Evolutionary conservation across 2,329 filamentous ascomycete species (phyloP).

Genomic region (Fusarium caatingaense): DNA sequence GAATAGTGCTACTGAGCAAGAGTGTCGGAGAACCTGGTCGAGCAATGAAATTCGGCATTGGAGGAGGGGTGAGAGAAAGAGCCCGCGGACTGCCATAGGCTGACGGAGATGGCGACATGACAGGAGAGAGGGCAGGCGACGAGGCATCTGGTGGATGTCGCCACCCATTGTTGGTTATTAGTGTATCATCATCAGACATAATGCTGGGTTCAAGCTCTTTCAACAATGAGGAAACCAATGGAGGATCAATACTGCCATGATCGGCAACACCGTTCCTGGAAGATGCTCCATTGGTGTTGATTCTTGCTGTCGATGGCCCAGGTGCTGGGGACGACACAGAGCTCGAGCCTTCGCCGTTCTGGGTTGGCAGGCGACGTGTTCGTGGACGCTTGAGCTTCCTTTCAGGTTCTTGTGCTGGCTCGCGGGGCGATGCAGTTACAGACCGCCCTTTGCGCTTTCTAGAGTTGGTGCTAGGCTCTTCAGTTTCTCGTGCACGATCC

Average conservation of each 20-base stretch:
- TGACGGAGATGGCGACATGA: constrained; percentile 71
- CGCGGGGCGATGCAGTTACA: constrained; percentile 75
- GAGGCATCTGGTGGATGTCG: constrained; percentile 52
- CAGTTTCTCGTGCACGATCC: constrained; percentile 81
- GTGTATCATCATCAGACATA: constrained; percentile 66
- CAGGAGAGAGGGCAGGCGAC: constrained; percentile 76
- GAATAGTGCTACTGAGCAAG: constrained; percentile 76
- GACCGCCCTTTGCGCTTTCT: constrained; percentile 82
- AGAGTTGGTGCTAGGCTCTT: constrained; percentile 63
- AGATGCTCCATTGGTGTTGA: constrained; percentile 37
- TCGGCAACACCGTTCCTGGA: constrained; percentile 40
- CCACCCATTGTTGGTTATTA: constrained; percentile 43
- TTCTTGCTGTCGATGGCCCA: constrained; percentile 44
- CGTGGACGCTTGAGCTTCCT: constrained; percentile 89
- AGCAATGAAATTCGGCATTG: constrained; percentile 63
- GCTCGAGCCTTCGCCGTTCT: constrained; percentile 60
- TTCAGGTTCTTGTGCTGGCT: constrained; percentile 76
- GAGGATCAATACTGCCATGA: constrained; percentile 66
- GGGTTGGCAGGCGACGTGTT: constrained; percentile 72
- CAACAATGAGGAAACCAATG: constrained; percentile 86
- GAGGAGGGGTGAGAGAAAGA: constrained; percentile 76
- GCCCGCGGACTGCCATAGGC: constrained; percentile 75
- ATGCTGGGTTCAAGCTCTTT: constrained; percentile 83
- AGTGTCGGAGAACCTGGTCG: constrained; percentile 74
- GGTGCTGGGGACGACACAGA: constrained; percentile 52